These are phyloP conservation scores for Podila horticola DNA, from an alignment of 192 early-diverging fungal genomes.

Conservation along the genomic window DNA sequence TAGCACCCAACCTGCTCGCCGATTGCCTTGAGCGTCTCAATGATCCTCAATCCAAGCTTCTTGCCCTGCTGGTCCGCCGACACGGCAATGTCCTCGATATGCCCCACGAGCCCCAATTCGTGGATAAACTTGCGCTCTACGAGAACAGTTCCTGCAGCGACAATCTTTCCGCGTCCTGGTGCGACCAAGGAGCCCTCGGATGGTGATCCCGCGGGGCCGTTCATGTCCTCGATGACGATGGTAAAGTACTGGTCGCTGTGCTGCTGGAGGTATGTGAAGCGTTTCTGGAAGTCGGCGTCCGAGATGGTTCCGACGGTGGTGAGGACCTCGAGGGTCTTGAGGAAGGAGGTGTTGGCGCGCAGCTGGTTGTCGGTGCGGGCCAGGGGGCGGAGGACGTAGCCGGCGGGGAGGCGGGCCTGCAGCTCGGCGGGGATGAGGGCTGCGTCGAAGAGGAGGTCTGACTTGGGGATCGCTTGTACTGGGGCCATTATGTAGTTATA, in stretches of 20 bases:
- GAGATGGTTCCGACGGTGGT: slow-evolving; percentile 79
- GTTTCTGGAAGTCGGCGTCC: slow-evolving; percentile 74
- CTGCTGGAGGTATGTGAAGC: slow-evolving; percentile 78
- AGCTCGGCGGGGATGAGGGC: slow-evolving; percentile 77
- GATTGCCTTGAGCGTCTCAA: slow-evolving; percentile 86
- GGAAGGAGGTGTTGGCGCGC: slow-evolving; percentile 66
- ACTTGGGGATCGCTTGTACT: slow-evolving; percentile 19
- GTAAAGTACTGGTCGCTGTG: slow-evolving; percentile 85
- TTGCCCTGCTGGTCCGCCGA: slow-evolving; percentile 68
- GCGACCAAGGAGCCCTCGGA: slow-evolving; percentile 58
- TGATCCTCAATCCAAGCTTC: slow-evolving; percentile 71
- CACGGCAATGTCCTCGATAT: slow-evolving; percentile 84
- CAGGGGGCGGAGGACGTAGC: slow-evolving; percentile 77
- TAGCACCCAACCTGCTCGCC: slow-evolving; percentile 84
- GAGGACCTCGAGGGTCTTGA: slow-evolving; percentile 70
- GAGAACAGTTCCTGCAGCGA: slow-evolving; percentile 83
- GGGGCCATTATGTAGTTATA: slow-evolving; percentile 14
- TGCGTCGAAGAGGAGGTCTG: slow-evolving; percentile 59
- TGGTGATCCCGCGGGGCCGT: slow-evolving; percentile 20
- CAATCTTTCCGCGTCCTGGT: slow-evolving; percentile 65
- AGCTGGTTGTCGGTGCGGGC: slow-evolving; percentile 74
- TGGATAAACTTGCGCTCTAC: slow-evolving; percentile 91
- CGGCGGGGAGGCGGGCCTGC: slow-evolving; percentile 65
- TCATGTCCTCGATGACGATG: slow-evolving; percentile 74
- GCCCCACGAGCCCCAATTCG: slow-evolving; percentile 79